These are phyloP conservation scores for Verticillium albo-atrum DNA, from an alignment of 2,329 filamentous ascomycete species.

Conservation along the genomic window DNA sequence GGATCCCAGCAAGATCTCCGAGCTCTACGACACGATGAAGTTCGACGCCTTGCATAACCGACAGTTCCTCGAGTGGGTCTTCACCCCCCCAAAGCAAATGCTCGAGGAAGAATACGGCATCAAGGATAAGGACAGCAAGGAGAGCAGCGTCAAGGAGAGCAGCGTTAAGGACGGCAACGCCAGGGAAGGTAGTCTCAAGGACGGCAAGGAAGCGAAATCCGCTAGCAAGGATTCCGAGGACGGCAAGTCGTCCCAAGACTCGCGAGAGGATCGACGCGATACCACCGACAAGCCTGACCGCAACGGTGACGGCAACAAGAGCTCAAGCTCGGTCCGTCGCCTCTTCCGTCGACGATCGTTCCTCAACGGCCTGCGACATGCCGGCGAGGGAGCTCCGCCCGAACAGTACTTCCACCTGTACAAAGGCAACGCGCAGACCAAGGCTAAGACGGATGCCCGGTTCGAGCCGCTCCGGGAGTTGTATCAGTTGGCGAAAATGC, in stretches of 20 bases:
- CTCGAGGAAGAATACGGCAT: constrained; percentile 63
- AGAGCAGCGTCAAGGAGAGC: constrained; percentile 5
- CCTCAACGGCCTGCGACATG: constrained; percentile 47
- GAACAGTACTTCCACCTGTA: constrained; percentile 89
- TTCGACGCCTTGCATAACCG: constrained; percentile 97
- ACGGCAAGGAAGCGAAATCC: constrained; percentile 33
- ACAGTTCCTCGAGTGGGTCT: constrained; percentile 95
- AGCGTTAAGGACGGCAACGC: constrained; percentile 3
- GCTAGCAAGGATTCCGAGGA: constrained; percentile 36
- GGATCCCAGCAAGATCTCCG: constrained; percentile 96
- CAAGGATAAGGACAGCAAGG: constrained; percentile 23
- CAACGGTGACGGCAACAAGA: constrained; percentile 25
- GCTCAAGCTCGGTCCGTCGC: constrained; percentile 30
- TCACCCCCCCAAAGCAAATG: constrained; percentile 78
- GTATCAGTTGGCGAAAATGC: constrained; percentile 87
- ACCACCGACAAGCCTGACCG: constrained; percentile 30
- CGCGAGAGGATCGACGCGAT: constrained; percentile 23
- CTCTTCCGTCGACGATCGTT: constrained; percentile 60
- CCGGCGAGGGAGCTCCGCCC: constrained; percentile 51
- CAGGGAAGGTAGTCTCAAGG: constrained; percentile 23
- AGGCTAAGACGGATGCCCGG: constrained; percentile 76
- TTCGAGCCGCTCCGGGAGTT: constrained; percentile 88
- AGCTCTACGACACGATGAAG: constrained; percentile 99
- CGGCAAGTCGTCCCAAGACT: constrained; percentile 30
- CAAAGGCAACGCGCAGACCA: constrained; percentile 68